Conservation (phyloP, 1,284 basidiomycete species). For the Irpex sp. region DNA sequence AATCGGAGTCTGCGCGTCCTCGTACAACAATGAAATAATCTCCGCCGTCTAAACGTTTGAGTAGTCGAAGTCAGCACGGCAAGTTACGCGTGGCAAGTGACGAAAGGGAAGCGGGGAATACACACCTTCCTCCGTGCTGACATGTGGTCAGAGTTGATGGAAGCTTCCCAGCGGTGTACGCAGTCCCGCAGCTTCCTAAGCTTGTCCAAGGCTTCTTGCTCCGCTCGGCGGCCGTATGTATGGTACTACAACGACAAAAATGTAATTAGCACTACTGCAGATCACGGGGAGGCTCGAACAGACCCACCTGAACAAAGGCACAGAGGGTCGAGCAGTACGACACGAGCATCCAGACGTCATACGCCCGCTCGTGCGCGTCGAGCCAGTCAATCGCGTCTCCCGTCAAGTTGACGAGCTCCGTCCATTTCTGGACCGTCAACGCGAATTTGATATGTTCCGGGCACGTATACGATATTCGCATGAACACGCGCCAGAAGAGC, state of each 20-base stretch:
- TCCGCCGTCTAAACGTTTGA: constrained; percentile 69
- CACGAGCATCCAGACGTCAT: constrained; percentile 86
- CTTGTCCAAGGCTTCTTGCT: constrained; percentile 69
- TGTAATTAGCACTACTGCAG: neutral
- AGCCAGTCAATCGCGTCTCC: constrained; percentile 89
- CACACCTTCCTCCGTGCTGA: constrained; percentile 82
- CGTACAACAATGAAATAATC: constrained; percentile 88
- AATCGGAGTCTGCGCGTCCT: constrained; percentile 78
- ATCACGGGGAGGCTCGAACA: neutral
- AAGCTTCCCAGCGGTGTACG: constrained; percentile 79
- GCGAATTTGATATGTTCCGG: constrained; percentile 84
- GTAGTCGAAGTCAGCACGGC: constrained; percentile 22
- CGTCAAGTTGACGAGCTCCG: constrained; percentile 65
- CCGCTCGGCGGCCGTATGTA: constrained; percentile 84
- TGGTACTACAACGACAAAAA: constrained; percentile 62
- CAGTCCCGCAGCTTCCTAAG: constrained; percentile 80
- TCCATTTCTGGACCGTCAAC: constrained; percentile 80
- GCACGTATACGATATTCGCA: constrained; percentile 88
- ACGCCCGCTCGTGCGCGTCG: constrained; percentile 72
- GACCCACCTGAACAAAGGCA: constrained; percentile 81
- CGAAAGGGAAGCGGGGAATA: constrained; percentile 26
- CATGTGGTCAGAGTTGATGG: constrained; percentile 84
- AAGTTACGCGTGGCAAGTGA: constrained; percentile 16
- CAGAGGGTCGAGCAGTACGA: constrained; percentile 89
- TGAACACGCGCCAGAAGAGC: constrained; percentile 93